phyloP scores from a whole-genome alignment of 2,329 filamentous ascomycete species.

The Anthostomella pinea region DNA sequence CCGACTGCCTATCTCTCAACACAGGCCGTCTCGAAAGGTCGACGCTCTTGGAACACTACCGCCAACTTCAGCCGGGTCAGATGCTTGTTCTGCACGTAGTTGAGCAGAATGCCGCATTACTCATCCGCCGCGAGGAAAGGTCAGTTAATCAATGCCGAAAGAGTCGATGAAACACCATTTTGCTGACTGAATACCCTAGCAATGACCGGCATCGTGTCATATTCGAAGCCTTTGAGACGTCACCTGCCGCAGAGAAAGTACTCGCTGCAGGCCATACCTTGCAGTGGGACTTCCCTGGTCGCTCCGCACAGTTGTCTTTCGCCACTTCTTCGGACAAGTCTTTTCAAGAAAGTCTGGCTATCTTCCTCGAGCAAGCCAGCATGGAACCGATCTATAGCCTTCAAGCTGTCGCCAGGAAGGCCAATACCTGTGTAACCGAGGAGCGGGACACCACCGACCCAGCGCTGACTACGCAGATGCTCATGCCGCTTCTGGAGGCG shows the following conservation, averaged over 20 bases:
- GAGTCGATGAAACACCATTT: not conserved
- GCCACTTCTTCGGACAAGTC: conserved; percentile 33
- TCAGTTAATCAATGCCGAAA: conserved; percentile 10
- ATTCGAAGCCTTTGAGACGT: conserved; percentile 59
- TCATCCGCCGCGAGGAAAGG: conserved; percentile 19
- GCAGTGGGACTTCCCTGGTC: conserved; percentile 55
- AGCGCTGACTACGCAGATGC: conserved; percentile 54
- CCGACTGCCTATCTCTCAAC: conserved; percentile 19
- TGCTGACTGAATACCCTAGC: conserved; percentile 8
- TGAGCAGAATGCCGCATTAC: conserved; percentile 27
- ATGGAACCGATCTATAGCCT: conserved; percentile 52
- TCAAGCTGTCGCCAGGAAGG: conserved; percentile 50
- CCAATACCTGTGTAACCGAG: conserved; percentile 47
- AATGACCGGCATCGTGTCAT: conserved; percentile 33
- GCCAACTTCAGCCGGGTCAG: conserved; percentile 6
- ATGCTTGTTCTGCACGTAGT: conserved; percentile 24
- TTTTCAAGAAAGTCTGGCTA: conserved; percentile 48
- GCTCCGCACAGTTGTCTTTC: conserved; percentile 41
- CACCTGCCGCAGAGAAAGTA: conserved; percentile 45
- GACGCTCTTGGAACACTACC: conserved; percentile 14
- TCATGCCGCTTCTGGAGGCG: conserved; percentile 58
- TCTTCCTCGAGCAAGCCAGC: conserved; percentile 56
- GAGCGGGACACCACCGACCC: conserved; percentile 56
- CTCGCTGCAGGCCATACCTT: conserved; percentile 46
- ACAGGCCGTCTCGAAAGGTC: conserved; percentile 18